Base-by-base conservation (phyloP, 2,329 filamentous ascomycete species). In the Rutstroemia sp. region DNA sequence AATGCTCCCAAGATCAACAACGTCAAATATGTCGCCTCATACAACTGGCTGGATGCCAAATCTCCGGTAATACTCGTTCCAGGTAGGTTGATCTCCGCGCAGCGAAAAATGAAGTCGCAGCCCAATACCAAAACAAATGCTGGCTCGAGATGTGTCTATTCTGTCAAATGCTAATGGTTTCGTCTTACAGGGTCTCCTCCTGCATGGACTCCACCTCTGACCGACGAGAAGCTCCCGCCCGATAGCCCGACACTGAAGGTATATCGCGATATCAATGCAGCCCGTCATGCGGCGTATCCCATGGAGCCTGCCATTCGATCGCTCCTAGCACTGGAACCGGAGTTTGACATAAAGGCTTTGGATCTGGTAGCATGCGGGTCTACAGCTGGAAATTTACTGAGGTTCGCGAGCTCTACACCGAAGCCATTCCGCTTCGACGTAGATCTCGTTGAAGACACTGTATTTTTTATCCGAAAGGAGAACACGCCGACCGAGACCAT, bases 401-500 rank as follows among this genome's bases (percentile, higher is more conserved):
- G 81, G 1, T 87, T 85, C 60, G 71, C 75, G 4, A 25, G 56
- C 5, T 72, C 71, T 0, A 71, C 77, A 18, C n/a, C 19, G 14
- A 73, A 73, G 48, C 54, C 73, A 0, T 87, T 87, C 62, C 77
- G 83, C 2, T 80, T 87, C 58, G 71, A 79, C 2, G 74, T 85
- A 4, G 78, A 87, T 58, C 66, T 73, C 0, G 69, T 87, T 1
- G 77, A 75, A 1, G 72, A 76, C 1, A 83, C 81, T 0, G 75
- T 87, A 0, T 85, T 88, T 69, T 77, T 90, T 49, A 68, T 85
- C 12, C 79, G 85, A 1, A 75, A 79, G 21, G 83, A 86, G 63
- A 82, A 80, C 46, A 77, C 79, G 0, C 82, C 84, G 0, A 77
- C 68, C 0, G 81, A 86, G 61, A 65, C 74, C 0, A 82, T 88